Percentiles rank a stretch among this genome's conserved stretches.
phyloP scores from a whole-genome alignment of 192 early-diverging fungal genomes.

The Backusella tarrabulga region DNA sequence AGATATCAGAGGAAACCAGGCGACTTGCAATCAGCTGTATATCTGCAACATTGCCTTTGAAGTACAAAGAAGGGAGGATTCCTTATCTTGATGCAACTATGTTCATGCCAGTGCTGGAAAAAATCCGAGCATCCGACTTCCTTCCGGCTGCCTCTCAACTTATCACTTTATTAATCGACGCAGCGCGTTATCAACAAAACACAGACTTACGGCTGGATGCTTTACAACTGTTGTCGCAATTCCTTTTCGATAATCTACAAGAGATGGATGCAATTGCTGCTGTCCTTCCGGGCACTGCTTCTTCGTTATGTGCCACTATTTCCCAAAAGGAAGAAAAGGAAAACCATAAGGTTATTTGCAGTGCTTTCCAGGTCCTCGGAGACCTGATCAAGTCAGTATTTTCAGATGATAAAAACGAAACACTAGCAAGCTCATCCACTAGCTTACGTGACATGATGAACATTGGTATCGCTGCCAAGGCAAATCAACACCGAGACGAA shows the following conservation, averaged over 20 bases:
- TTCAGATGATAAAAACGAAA: conserved; percentile 26
- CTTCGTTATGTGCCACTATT: conserved; percentile 29
- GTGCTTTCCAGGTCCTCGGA: conserved; percentile 24
- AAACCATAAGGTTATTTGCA: conserved; percentile 34
- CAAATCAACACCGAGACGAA: neutral
- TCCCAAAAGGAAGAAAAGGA: conserved; percentile 36
- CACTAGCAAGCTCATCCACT: neutral
- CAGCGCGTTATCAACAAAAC: conserved; percentile 19
- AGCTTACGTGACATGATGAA: neutral
- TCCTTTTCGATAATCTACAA: conserved; percentile 28
- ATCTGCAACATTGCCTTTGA: conserved; percentile 15
- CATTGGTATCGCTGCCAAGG: neutral
- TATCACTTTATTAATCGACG: conserved; percentile 16
- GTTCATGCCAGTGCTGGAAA: neutral
- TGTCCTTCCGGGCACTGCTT: conserved; percentile 37
- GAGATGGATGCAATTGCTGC: conserved; percentile 22
- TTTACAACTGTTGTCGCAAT: conserved; percentile 30
- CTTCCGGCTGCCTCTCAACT: conserved; percentile 15
- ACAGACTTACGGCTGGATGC: conserved; percentile 33
- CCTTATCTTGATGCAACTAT: neutral
- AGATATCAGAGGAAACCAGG: conserved; percentile 32
- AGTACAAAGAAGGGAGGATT: conserved; percentile 6
- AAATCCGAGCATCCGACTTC: conserved; percentile 7
- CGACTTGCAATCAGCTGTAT: conserved; percentile 24
- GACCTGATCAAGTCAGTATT: conserved; percentile 30